These are phyloP conservation scores for Epichloe sp. DNA, from an alignment of 2,329 filamentous ascomycete species.

Conservation along the genomic window DNA sequence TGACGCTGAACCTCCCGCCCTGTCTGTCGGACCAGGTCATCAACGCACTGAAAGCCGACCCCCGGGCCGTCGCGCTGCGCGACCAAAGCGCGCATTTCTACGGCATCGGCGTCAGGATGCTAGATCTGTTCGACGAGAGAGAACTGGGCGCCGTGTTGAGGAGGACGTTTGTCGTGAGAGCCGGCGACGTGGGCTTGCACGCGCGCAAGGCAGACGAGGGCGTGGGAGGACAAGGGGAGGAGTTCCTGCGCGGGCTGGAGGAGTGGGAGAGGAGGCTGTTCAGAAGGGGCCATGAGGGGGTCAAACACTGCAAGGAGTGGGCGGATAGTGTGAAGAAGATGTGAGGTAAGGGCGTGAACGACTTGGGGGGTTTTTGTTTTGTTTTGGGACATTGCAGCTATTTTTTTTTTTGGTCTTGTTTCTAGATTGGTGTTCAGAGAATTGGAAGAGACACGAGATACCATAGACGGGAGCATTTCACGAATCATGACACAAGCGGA, in stretches of 20 bases:
- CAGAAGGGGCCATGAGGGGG: slow-evolving; percentile 59
- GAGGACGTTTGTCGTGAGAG: slow-evolving; percentile 69
- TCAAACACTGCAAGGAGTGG: slow-evolving; percentile 58
- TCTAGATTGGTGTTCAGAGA: too few species aligned
- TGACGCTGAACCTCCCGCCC: slow-evolving; percentile 69
- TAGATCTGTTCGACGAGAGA: slow-evolving; percentile 78
- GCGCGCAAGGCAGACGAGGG: slow-evolving; percentile 68
- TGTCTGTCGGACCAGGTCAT: slow-evolving; percentile 68
- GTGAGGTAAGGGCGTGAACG: slow-evolving; percentile 9
- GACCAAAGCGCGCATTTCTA: slow-evolving; percentile 82
- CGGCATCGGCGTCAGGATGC: slow-evolving; percentile 66
- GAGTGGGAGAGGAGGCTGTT: slow-evolving; percentile 77
- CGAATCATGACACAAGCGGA: too few species aligned
- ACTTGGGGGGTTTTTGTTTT: too few species aligned
- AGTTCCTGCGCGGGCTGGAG: slow-evolving; percentile 79
- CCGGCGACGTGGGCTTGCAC: slow-evolving; percentile 74
- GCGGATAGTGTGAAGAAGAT: slow-evolving; percentile 40
- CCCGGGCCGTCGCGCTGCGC: slow-evolving; percentile 74
- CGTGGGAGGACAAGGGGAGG: slow-evolving; percentile 46
- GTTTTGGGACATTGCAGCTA: too few species aligned
- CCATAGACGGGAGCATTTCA: too few species aligned
- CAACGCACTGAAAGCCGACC: slow-evolving; percentile 79
- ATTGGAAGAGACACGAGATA: too few species aligned
- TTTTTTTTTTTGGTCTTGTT: too few species aligned
- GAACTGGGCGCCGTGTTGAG: slow-evolving; percentile 63